Base-by-base conservation (phyloP, 2,329 filamentous ascomycete species). In the Plectosphaerella plurivora region DNA sequence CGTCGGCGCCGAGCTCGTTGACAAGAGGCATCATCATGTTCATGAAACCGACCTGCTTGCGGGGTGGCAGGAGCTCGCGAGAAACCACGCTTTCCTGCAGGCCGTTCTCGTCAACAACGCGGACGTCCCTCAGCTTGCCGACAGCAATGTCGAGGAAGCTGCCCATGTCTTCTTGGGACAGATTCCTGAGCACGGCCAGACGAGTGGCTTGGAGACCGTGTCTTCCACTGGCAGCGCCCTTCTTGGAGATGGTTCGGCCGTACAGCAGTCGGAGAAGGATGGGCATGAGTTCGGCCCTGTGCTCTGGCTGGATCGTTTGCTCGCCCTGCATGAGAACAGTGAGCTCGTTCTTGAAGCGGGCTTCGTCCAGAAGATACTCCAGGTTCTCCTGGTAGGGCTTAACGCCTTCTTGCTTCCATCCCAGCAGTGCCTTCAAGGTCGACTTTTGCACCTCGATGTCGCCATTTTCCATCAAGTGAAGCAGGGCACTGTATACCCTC, bases 301-400 rank as follows among this genome's bases (percentile, higher is more conserved):
- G 91, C 49, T 87, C 82, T 7, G 84, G 74, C 59, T 86, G 84
- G 58, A 97, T 87, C 51, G 86, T 71, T 53, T 84, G 84, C 16
- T 89, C 86, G 15, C 87, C 82, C 63, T 91, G 87, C 50, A 99
- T 80, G 58, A 99, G 88, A 5, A 94, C 84, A 1, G 91, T 87
- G n/a, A 99, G 79, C 65, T 97, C 93, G 63, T 97, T 94, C 63
- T 91, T 90, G 71, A 97, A 96, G 47, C 89, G 83, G 22, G 89
- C 86, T 57, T 97, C 94, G 59, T 99, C 94, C 9, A 97, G 80
- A 2, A 99, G 76, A 60, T 91, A 92, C 56, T 91, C 80, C 22
- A 99, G 71, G 60, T 92, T 90, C 60, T 97, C 91, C 61, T 91
- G 84, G 63, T 97, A 96, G 1, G 85, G 79, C 54, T 79, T 80